Evolutionary conservation across 768 basidiomycete species (phyloP), one percentile per base, ranked within the genome.

Genomic region (Boletus sp.): DNA sequence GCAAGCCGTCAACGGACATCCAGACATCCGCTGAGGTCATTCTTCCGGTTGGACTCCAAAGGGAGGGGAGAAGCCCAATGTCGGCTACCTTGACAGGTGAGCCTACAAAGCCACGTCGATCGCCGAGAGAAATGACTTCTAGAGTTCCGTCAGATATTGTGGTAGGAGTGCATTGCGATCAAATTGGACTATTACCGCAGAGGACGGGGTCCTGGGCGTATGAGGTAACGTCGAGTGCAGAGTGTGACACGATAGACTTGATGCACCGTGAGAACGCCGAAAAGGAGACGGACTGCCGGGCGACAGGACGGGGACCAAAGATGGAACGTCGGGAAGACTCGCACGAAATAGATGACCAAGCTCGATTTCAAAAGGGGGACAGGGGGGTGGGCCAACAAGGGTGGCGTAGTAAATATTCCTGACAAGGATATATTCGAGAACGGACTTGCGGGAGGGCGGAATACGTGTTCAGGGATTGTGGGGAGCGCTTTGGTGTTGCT

Each of bases 21-120:
- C 69, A 72, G 1, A 73, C 54, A 17, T 65, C 45, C 9, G 42
- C 15, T 5, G 56, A 24, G 2, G 59, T 17, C 1, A 15, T 3
- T 18, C 42, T 58, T 50, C 61, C 67, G 18, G 47, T 6, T 5
- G 70, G 71, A 17, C 70, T 71, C 70, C 70, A 73, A 5, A 71
- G 70, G 3, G 70, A 73, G 14, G 67, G 63, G 15, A 71, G 71
- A 30, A 28, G 65, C 8, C 10, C 42, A 10, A 45, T 12, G 45
- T 57, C 48, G 7, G 44, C 12, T 2, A 47, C n/a, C 11, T n/a
- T 51, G 39, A 46, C 18, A 9, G 64, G 64, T 7, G 60, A 48
- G 11, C 46, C 57, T n/a, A 50, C 10, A 32, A 56, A 61, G 14
- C 40, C 45, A 35, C 41, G 62, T 28, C 32, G 61, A 29, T 61